Evolutionary conservation across 495 filamentous ascomycete genomes (phyloP).

Genomic region (Jackrogersella minutella): DNA sequence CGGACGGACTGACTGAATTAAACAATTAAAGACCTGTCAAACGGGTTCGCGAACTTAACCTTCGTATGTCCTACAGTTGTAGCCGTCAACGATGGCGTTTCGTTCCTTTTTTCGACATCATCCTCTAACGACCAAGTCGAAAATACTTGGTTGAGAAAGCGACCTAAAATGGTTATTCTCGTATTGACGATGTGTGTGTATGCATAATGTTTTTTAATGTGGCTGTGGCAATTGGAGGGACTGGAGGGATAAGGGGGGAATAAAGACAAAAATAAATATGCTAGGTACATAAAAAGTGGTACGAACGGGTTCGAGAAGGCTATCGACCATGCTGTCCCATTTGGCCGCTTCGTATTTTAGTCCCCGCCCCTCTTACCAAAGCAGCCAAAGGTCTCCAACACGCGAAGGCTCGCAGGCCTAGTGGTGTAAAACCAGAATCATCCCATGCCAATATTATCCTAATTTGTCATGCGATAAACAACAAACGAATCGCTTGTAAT

Average conservation of each 20-base stretch:
- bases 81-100: neutral
- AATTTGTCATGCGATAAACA: constrained; percentile 37
- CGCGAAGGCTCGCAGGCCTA: constrained; percentile 23
- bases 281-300: constrained; percentile 38
- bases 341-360: constrained; percentile 39
- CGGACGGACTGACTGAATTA: constrained; percentile 30
- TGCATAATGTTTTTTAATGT: constrained; percentile 16
- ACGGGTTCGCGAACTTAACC: neutral
- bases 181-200: constrained; percentile 31
- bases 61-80: neutral
- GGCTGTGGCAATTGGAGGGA: constrained; percentile 26
- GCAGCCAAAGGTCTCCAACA: neutral
- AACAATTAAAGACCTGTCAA: constrained; percentile 31
- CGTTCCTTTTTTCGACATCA: neutral
- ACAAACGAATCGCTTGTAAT: constrained; percentile 12
- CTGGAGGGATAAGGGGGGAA: constrained; percentile 21
- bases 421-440: constrained; percentile 38
- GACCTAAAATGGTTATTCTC: constrained; percentile 19
- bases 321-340: constrained; percentile 30
- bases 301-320: constrained; percentile 35
- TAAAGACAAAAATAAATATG: constrained; percentile 20
- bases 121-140: neutral
- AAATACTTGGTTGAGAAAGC: neutral
- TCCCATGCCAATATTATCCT: constrained; percentile 27
- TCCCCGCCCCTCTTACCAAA: constrained; percentile 22